Evolutionary conservation across 2,329 filamentous ascomycete species (phyloP).

Genomic region (Venturia aucupariae): DNA sequence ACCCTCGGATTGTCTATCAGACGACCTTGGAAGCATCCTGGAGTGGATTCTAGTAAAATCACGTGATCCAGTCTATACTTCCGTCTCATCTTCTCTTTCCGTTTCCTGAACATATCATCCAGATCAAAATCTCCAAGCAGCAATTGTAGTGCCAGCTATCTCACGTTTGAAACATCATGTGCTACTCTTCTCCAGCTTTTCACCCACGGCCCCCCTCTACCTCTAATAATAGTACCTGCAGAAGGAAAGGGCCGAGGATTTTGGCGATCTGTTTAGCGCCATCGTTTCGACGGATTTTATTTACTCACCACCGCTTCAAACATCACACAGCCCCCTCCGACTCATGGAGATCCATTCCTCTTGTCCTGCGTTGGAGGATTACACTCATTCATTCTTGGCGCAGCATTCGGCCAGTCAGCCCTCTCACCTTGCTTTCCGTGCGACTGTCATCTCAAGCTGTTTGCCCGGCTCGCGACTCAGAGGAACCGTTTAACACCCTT

Average conservation of each 20-base stretch:
- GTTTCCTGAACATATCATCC: neutral
- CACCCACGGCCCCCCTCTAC: neutral
- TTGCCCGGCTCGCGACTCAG: neutral
- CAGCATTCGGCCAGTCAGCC: neutral
- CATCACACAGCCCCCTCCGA: neutral
- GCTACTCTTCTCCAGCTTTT: neutral
- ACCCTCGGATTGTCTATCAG: neutral
- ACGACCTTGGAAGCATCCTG: neutral
- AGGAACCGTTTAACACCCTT: neutral
- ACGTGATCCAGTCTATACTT: neutral
- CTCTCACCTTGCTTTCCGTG: neutral
- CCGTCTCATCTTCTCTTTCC: neutral
- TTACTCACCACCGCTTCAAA: neutral
- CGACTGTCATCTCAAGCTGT: neutral
- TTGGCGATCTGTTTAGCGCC: neutral
- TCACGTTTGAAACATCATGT: neutral
- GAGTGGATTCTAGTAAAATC: neutral
- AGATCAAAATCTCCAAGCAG: neutral
- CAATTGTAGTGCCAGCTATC: neutral
- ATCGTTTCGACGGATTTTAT: neutral
- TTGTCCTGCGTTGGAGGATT: neutral
- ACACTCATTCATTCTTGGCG: neutral
- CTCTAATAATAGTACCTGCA: neutral
- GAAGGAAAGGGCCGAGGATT: neutral
- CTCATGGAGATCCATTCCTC: neutral